Conservation (phyloP, 192 early-diverging fungal species). For the Phlyctochytrium planicorne region DNA sequence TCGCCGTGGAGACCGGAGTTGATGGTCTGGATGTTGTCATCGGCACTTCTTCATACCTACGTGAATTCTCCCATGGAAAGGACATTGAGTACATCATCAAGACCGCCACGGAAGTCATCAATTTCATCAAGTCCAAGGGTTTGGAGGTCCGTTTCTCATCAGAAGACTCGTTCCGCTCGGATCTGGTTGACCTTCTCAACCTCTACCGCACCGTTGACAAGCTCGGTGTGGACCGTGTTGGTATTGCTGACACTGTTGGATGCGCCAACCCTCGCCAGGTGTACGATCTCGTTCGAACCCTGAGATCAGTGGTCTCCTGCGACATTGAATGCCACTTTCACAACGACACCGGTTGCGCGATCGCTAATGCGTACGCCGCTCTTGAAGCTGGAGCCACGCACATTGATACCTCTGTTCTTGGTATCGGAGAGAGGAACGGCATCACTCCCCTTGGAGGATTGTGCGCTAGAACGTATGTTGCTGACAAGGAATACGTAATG, state of each 20-base stretch:
- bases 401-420: constrained; percentile 96
- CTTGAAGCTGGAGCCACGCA: constrained; percentile 97
- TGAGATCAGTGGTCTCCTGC: constrained; percentile 91
- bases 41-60: constrained; percentile 91
- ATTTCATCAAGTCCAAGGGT: constrained; percentile 93
- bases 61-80: constrained; percentile 99
- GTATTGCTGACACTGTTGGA: constrained; percentile 98
- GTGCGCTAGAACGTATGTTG: constrained; percentile 89
- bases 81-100: constrained; percentile 98
- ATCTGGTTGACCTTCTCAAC: constrained; percentile 95
- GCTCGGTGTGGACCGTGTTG: constrained; percentile 97
- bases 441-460: constrained; percentile 95
- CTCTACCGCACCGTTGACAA: constrained; percentile 96
- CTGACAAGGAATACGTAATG: constrained; percentile 88
- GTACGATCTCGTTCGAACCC: constrained; percentile 93
- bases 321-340: constrained; percentile 99
- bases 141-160: constrained; percentile 97
- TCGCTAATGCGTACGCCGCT: constrained; percentile 96
- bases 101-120: constrained; percentile 94
- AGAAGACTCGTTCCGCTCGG: constrained; percentile 97
- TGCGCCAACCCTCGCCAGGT: constrained; percentile 98
- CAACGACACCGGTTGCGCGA: constrained; percentile 99
- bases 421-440: constrained; percentile 98
- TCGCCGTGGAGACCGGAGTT: constrained; percentile 96
- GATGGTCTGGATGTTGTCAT: constrained; percentile 98